Base-by-base conservation (phyloP, 257 asterid species). In the Apocynum venetum region DNA sequence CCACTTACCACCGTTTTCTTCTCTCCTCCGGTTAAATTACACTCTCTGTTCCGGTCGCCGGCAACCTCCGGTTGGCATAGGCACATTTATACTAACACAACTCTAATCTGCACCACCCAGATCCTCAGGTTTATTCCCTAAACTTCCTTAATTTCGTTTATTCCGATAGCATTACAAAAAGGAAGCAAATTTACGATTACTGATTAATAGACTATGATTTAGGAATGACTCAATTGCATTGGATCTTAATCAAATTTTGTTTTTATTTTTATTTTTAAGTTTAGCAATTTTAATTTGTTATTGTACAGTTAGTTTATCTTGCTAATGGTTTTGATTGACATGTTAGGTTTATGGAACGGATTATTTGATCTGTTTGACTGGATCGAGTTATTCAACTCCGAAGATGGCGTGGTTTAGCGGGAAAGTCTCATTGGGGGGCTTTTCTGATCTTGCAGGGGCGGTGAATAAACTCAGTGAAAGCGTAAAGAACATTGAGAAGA, bases 391-490 rank as follows among this genome's bases (percentile, higher is more conserved):
- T 72, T 72, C 74, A 69, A 56, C 41, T 79, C 41, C 14, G 69
- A 75, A 76, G 63, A 93, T 93, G 98, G 93, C 97, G 82, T 96
- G 99, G 99, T 96, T 96, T 79, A 83, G 96, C 78, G 91, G 91
- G 86, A 91, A 88, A 79, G 92, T 96, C 57, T 86, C 95, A 38
- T 77, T 96, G 63, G 97, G 96, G 77, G 87, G 86, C 83, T 96
- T 96, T 67, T 89, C 94, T 55, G 99, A 96, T 93, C 88, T 96
- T 14, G 89, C 99, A 0, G 99, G 91, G 76, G 98, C 98, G 53
- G 96, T 96, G 80, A 96, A 90, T 84, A 96, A 96, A 82, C 87
- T 96, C 76, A 92, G 97, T 83, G 99, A 96, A 86, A 90, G 99
- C 84, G 99, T 93, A 71, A 96, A 96, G 80, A 93, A 88, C 79